Evolutionary conservation across 179 eudicot genomes (phyloP), one percentile per base, ranked within the genome.

Genomic region (Amaranthus tricolor): DNA sequence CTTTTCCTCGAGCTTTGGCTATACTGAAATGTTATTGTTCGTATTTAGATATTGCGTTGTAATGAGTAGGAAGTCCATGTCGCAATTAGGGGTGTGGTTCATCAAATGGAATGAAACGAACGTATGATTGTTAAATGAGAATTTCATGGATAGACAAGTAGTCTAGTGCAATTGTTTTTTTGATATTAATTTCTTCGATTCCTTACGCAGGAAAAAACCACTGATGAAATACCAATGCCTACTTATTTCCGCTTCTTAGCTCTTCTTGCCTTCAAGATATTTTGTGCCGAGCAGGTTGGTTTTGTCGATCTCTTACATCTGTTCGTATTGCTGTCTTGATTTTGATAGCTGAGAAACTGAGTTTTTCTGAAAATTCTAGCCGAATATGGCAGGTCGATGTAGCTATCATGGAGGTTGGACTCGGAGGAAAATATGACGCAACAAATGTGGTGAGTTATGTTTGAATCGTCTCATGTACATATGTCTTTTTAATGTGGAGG

Each of bases 361-460:
- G 13, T n/a, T 20, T 57, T 48, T 14, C 57, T 69, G 21, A 68
- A 6, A 47, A 59, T 43, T 48, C 40, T 20, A 24, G 49, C 76
- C 49, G 50, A 49, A 62, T 31, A 48, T 69, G 47, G 80, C 89
- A 95, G 99, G 99, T 96, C 51, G 98, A 96, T 81, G 99, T 96
- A 77, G 94, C 94, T 62, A 90, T 96, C 80, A 69, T 96, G 85
- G 99, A 96, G 90, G 99, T 93, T 84, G 99, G 99, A 17, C 81
- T 96, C 84, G 99, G 99, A 70, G 99, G 99, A 87, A 93, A 77
- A 76, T 96, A 86, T 85, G 99, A 96, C 80, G 99, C 98, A 43
- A 96, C 99, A 77, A 96, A 96, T 82, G 96, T 96, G 98, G 99
- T 93, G 73, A 57, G 95, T 63, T 74, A 52, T 70, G 51, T 31